Conservation (phyloP, 768 basidiomycete genomes). For the Tephrocybe sp. region DNA sequence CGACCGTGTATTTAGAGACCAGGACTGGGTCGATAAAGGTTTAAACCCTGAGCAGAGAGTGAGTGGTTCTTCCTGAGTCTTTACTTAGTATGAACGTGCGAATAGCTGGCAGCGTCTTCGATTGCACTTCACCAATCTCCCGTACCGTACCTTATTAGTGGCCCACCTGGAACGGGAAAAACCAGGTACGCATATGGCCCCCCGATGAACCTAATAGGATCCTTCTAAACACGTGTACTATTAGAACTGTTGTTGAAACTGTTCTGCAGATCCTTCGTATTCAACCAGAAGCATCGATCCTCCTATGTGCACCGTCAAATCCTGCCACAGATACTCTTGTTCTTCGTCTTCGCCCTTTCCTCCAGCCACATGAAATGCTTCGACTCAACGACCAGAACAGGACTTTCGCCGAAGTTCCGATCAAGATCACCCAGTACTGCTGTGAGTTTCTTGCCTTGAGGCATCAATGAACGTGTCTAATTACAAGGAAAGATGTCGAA, state of each 20-base stretch:
- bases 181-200: too few relatives aligned
- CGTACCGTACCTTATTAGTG: constrained; percentile 49
- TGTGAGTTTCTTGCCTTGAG: constrained; percentile 30
- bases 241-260: constrained; percentile 47
- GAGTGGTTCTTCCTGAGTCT: constrained; percentile 4
- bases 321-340: constrained; percentile 52
- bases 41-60: constrained; percentile 49
- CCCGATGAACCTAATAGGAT: background rate
- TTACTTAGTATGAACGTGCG: background rate
- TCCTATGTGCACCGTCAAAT: constrained; percentile 53
- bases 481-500: constrained; percentile 37
- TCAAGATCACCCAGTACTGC: constrained; percentile 45
- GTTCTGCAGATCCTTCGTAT: constrained; percentile 50
- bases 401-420: constrained; percentile 51
- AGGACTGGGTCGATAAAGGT: constrained; percentile 45
- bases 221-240: background rate
- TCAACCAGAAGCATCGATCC: constrained; percentile 45
- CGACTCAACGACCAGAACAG: constrained; percentile 48
- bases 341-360: constrained; percentile 34
- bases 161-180: constrained; percentile 54
- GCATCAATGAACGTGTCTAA: background rate
- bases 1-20: constrained; percentile 27
- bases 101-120: constrained; percentile 42
- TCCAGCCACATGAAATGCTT: constrained; percentile 44
- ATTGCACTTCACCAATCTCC: constrained; percentile 43